phyloP scores from a whole-genome alignment of 2,329 filamentous ascomycete species.

The Lachnellula subtilissima region DNA sequence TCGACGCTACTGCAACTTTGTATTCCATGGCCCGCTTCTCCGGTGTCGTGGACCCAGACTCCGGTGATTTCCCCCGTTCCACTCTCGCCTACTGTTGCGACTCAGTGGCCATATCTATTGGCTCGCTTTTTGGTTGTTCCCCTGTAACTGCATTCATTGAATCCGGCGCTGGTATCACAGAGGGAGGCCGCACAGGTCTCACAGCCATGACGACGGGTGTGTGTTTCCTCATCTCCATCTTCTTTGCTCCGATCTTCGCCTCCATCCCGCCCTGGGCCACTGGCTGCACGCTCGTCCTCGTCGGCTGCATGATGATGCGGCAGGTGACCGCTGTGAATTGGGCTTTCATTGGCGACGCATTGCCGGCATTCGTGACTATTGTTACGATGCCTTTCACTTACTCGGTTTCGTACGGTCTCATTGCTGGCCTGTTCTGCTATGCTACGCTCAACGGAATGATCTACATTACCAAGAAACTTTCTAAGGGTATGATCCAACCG shows the following conservation, averaged over 20 bases:
- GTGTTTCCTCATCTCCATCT: conserved; percentile 67
- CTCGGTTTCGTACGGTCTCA: conserved; percentile 72
- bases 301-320: conserved; percentile 74
- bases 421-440: conserved; percentile 56
- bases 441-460: conserved; percentile 49
- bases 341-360: conserved; percentile 68
- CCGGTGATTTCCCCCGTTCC: conserved; percentile 81
- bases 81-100: conserved; percentile 74
- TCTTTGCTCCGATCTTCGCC: conserved; percentile 72
- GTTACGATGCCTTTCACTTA: conserved; percentile 75
- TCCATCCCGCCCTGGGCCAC: conserved; percentile 76
- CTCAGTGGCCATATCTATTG: conserved; percentile 66
- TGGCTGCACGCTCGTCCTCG: conserved; percentile 66
- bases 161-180: conserved; percentile 69
- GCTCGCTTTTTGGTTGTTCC: conserved; percentile 63
- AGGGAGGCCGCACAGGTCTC: conserved; percentile 68
- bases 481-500: conserved; percentile 44
- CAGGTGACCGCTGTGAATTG: conserved; percentile 73
- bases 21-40: conserved; percentile 80
- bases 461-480: conserved; percentile 43
- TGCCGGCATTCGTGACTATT: conserved; percentile 72
- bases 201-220: conserved; percentile 65
- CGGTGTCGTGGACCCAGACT: conserved; percentile 56
- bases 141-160: conserved; percentile 74
- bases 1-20: conserved; percentile 71